A percentile compares a stretch with the other conserved stretches of the same genome.
Evolutionary conservation across 352 stramenopile species (phyloP).

Genomic region (Lagenidium sp.): DNA sequence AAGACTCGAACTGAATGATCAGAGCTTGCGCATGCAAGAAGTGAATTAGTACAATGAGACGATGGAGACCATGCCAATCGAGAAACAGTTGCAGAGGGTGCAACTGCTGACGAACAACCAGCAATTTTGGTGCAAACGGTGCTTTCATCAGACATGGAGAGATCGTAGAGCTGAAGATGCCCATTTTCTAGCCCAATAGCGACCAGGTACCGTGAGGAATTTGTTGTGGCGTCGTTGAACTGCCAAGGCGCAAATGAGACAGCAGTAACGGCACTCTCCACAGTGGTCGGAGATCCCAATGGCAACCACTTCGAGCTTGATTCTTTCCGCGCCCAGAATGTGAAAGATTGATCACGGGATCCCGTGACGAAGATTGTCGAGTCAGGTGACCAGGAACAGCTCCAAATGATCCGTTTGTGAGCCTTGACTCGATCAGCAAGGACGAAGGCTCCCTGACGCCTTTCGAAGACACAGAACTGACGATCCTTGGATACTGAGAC

Average conservation of each 20-base stretch:
- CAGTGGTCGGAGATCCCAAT: conserved; percentile 8
- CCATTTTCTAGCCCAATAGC: conserved; percentile 57
- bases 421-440: conserved; percentile 45
- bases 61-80: conserved; percentile 36
- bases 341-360: conserved; percentile 56
- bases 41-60: neutral
- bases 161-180: conserved; percentile 30
- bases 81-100: conserved; percentile 30
- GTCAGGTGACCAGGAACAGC: conserved; percentile 59
- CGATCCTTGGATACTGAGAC: conserved; percentile 68
- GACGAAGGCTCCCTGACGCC: conserved; percentile 16
- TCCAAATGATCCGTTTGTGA: conserved; percentile 78
- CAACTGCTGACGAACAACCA: conserved; percentile 15
- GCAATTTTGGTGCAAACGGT: neutral
- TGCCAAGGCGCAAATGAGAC: conserved; percentile 37
- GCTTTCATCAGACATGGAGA: no score
- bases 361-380: conserved; percentile 44
- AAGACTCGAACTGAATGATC: conserved; percentile 52
- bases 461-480: conserved; percentile 60
- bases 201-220: conserved; percentile 9
- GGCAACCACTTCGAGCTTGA: conserved; percentile 14
- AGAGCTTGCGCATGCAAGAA: conserved; percentile 32
- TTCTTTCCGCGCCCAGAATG: conserved; percentile 24
- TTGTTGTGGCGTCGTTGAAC: neutral
- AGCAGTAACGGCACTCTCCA: conserved; percentile 45